Evolutionary conservation across 1,139 yeast genomes (phyloP), one percentile per base, ranked within the genome.

Genomic region (Debaryomyces subglobosus): DNA sequence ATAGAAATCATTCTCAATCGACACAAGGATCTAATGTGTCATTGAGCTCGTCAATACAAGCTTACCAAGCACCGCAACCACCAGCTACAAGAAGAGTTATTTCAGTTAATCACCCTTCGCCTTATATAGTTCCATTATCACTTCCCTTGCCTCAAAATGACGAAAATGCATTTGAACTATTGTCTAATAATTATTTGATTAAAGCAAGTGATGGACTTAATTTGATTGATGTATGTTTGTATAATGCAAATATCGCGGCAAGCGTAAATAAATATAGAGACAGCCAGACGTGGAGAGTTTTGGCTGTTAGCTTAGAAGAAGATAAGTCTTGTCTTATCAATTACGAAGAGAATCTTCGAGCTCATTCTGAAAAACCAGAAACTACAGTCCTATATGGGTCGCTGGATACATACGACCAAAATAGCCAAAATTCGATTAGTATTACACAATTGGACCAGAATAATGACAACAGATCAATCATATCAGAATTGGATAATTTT

Each of bases 231-330:
- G 82, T 79, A 1, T 86, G 91, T 58, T 69, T 74, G 37, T 68
- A 79, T 51, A 88, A 88, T 60, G 81, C 89, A 0, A 68, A 72
- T 30, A 72, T 81, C 3, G 89, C 92, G 1, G 78, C 77, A 0
- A 69, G 74, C 41, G 85, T 77, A 0, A 76, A 77, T 12, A 67
- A 76, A 47, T 73, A 71, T 50, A 67, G 89, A 48, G 86, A 85
- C 45, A 75, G 86, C 45, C 91, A 86, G 60, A 76, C 84, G 0
- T 88, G 96, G 96, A 69, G 77, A 49, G 74, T 85, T n/a, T 66
- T 88, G 3, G 81, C 81, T 2, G 80, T 78, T 15, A 74, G 85
- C 12, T 64, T 86, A 2, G 70, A 72, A 12, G 80, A 82, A 60
- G 49, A 39, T 13, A 46, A 47, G 5, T 32, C 27, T 23, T 34